phyloP scores from a whole-genome alignment of 2,329 filamentous ascomycete genomes.

The Clarireedia paspali region DNA sequence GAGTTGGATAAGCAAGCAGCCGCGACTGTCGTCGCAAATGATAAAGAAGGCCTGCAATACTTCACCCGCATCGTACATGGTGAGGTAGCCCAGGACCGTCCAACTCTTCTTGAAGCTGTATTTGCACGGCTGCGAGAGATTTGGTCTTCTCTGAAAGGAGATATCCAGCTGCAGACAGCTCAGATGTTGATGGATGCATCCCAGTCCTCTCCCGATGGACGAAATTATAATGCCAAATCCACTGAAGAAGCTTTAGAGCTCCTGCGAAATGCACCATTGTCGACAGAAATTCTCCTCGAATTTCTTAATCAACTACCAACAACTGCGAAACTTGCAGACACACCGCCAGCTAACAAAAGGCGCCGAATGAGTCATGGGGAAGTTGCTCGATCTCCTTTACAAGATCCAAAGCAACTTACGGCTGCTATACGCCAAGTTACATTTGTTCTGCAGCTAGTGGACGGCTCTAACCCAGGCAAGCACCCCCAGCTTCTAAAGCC shows the following conservation, averaged over 20 bases:
- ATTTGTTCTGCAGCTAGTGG: constrained; percentile 80
- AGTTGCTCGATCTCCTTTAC: constrained; percentile 50
- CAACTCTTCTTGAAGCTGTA: constrained; percentile 51
- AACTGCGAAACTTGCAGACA: constrained; percentile 63
- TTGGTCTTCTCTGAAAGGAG: constrained; percentile 65
- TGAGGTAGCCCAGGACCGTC: constrained; percentile 36
- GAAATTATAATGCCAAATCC: constrained; percentile 30
- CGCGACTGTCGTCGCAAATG: constrained; percentile 44
- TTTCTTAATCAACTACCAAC: constrained; percentile 71
- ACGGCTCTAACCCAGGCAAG: constrained; percentile 66
- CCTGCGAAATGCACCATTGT: constrained; percentile 64
- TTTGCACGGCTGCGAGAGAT: constrained; percentile 64
- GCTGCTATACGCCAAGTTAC: constrained; percentile 69
- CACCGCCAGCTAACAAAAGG: constrained; percentile 68
- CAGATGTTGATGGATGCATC: constrained; percentile 56
- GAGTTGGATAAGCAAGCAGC: constrained; percentile 47
- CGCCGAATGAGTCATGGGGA: constrained; percentile 71
- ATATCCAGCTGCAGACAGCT: constrained; percentile 51
- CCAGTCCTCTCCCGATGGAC: constrained; percentile 34
- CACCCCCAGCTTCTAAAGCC: constrained; percentile 71
- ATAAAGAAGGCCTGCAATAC: constrained; percentile 47
- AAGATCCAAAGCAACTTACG: constrained; percentile 58
- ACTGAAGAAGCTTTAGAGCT: constrained; percentile 62
- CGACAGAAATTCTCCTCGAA: constrained; percentile 61
- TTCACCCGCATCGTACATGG: constrained; percentile 44